Base-by-base conservation (phyloP, 352 stramenopile species). In the Phytophthora fragariaefolia region DNA sequence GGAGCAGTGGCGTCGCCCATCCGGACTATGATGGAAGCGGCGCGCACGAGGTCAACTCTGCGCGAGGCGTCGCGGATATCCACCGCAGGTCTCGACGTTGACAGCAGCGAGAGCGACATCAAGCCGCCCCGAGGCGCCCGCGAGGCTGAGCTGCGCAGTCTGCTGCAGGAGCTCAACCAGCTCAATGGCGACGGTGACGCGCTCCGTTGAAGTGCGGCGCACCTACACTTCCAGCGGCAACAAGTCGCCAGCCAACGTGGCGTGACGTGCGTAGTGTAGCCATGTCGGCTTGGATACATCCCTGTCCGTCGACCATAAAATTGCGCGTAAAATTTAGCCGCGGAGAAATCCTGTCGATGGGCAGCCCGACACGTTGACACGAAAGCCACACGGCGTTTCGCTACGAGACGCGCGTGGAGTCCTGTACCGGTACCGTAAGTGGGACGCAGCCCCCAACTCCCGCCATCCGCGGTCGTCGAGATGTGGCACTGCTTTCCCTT, bases 131-230 rank as follows among this genome's bases (percentile, higher is more conserved):
- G 46, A 6, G 32, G 49, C 12, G 66, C 69, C 28, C 71, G 76
- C 0, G 76, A 87, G 46, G 64, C 61, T 1, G 66, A 82, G 32
- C 48, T 88, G 28, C 74, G 69, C 20, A 55, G 77, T 20, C 43
- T 88, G 22, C 57, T 86, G n/a, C 61, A 61, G 18, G 61, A 86
- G 32, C 64, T 86, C 9, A 73, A 78, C 27, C 55, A 52, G 3
- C 55, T 76, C 53, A 72, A 66, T n/a, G 20, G 28, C 15, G 38
- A 22, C 32, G 43, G 49, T 24, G 49, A 46, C 10, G 32, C 42
- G 6, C 53, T 65, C 27, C 26, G 55, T 24, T 59, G 34, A 63
- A 66, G 38, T 36, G n/a, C 4, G n/a, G 17, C 15, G 22, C 40
- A 49, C 36, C 51, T 15, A 59, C 51, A 52, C 46, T 52, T 52